A percentile compares a stretch with the other conserved stretches of the same genome.
Conservation (phyloP, 306 rosid species). For the Erythrophleum fordii region DNA sequence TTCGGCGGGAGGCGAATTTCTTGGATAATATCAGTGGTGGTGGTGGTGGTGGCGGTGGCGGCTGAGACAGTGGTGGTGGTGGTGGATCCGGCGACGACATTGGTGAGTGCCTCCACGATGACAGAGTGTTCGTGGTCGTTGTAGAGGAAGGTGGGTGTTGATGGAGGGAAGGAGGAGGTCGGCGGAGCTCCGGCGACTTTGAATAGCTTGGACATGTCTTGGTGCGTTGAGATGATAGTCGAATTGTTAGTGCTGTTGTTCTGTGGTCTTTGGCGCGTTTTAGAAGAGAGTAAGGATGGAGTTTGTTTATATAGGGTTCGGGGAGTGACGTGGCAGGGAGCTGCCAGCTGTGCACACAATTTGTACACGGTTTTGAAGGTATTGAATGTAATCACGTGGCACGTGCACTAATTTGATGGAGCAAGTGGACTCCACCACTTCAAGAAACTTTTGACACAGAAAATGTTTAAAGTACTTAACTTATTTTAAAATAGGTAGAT, state of each 20-base stretch:
- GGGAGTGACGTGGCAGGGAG: constrained; percentile 45
- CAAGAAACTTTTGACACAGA: too few relatives aligned
- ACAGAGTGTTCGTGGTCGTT: constrained; percentile 69
- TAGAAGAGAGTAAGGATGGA: neutral
- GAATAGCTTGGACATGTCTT: constrained; percentile 44
- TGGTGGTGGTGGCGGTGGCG: neutral
- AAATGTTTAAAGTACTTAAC: too few relatives aligned
- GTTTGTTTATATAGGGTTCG: constrained; percentile 33
- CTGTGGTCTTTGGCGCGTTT: neutral
- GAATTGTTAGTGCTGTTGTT: neutral
- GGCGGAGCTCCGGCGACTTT: constrained; percentile 1
- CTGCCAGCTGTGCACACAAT: constrained; percentile 50
- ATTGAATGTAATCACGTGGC: constrained; percentile 7
- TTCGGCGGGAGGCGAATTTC: neutral
- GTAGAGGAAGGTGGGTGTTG: constrained; percentile 39
- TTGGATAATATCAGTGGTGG: neutral
- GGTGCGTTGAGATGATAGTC: neutral
- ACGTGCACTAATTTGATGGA: neutral
- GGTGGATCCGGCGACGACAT: constrained; percentile 70
- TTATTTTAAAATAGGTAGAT: too few relatives aligned
- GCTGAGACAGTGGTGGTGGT: constrained; percentile 27
- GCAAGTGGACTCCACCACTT: neutral
- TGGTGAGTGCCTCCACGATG: constrained; percentile 76
- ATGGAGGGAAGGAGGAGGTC: neutral
- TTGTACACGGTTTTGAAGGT: constrained; percentile 51